Conservation (phyloP, 2,329 filamentous ascomycete genomes). For the Leptographium flavum region DNA sequence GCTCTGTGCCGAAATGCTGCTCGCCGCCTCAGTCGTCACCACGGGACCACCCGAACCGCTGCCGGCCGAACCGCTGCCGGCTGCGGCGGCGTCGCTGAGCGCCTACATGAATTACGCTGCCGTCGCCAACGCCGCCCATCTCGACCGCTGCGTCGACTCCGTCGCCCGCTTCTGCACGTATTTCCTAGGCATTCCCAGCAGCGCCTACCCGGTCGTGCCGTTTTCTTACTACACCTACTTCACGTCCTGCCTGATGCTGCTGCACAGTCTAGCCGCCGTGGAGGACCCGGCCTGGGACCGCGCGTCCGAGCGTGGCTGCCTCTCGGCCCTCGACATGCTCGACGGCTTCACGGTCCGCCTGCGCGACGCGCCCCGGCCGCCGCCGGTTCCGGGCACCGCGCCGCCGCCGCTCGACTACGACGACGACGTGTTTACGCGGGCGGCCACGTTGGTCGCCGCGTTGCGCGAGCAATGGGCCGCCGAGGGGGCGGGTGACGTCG, state of each 20-base stretch:
- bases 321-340: conserved; percentile 21
- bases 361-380: conserved; percentile 8
- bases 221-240: conserved; percentile 21
- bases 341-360: conserved; percentile 13
- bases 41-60: background rate
- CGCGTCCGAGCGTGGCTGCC: conserved; percentile 14
- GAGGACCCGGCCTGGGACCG: conserved; percentile 26
- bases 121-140: conserved; percentile 7
- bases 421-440: conserved; percentile 5
- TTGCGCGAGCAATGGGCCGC: conserved; percentile 8
- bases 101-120: conserved; percentile 4
- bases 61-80: background rate
- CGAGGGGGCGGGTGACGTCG: no score
- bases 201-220: conserved; percentile 17
- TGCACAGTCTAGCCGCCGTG: conserved; percentile 19
- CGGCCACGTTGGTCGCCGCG: conserved; percentile 1
- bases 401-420: background rate
- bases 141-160: conserved; percentile 12
- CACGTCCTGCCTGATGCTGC: conserved; percentile 18
- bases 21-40: conserved; percentile 21
- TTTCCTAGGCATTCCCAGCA: conserved; percentile 17
- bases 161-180: conserved; percentile 20
- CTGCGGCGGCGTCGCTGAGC: background rate
- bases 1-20: conserved; percentile 20
- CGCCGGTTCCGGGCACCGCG: no score